Evolutionary conservation across 176 grass and related monocot genomes (phyloP).

Genomic region (Triticum timopheevii): DNA sequence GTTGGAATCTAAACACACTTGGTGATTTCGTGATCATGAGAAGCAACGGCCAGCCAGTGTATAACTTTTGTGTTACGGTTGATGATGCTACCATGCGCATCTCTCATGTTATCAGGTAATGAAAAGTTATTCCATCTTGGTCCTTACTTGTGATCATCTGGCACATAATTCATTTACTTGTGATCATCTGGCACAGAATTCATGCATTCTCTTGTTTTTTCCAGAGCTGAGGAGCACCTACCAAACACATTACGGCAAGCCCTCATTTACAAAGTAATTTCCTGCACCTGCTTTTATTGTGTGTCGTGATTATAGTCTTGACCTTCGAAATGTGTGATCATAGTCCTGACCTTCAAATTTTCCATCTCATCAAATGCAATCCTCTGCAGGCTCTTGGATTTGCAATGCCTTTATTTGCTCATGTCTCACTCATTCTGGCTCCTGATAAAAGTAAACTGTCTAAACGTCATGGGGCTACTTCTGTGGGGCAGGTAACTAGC

Average conservation of each 20-base stretch:
- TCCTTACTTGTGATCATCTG: constrained; percentile 14
- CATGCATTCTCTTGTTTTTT: constrained; percentile 2
- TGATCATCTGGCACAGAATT: not conserved
- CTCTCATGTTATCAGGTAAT: constrained; percentile 91
- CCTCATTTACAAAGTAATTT: constrained; percentile 89
- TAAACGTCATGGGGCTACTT: constrained; percentile 97
- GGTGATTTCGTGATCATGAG: constrained; percentile 99
- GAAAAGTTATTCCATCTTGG: not conserved
- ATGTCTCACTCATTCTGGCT: constrained; percentile 95
- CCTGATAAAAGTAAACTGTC: constrained; percentile 99
- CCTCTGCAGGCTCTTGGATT: constrained; percentile 80
- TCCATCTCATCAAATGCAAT: not conserved
- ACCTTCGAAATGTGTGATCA: not conserved
- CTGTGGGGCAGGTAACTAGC: constrained; percentile 80
- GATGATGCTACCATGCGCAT: constrained; percentile 95
- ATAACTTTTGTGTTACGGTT: constrained; percentile 99
- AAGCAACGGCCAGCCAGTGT: constrained; percentile 98
- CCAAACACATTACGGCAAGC: constrained; percentile 96
- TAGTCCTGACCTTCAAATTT: not conserved
- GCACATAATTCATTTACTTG: not conserved
- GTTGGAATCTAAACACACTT: constrained; percentile 87
- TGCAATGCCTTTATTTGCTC: constrained; percentile 97
- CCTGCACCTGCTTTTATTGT: not conserved
- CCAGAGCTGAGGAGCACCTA: constrained; percentile 97
- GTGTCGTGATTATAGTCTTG: not conserved